These are phyloP conservation scores for Calophaca sinica DNA, from an alignment of 306 rosid genomes.

Conservation along the genomic window DNA sequence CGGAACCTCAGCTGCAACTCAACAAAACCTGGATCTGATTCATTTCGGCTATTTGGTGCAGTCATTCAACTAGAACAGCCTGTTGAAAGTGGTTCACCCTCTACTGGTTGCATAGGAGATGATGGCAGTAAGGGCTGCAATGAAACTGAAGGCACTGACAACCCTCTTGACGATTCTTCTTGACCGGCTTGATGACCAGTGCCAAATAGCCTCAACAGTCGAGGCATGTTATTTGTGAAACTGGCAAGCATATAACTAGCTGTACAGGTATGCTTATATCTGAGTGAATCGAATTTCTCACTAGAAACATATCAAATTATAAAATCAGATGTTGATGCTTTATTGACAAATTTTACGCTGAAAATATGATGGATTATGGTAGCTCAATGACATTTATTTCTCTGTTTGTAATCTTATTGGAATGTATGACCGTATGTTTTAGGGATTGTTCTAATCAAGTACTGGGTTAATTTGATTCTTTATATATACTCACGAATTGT, in stretches of 20 bases:
- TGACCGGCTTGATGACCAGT: neutral
- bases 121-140: slow-evolving; percentile 41
- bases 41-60: slow-evolving; percentile 74
- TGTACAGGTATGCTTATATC: neutral
- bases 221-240: neutral
- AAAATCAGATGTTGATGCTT: neutral
- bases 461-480: slow-evolving; percentile 14
- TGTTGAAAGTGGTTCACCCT: slow-evolving; percentile 44
- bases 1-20: slow-evolving; percentile 51
- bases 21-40: slow-evolving; percentile 48
- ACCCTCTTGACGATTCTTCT: slow-evolving; percentile 27
- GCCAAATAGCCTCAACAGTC: too few relatives aligned
- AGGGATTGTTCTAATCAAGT: slow-evolving; percentile 20
- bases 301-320: neutral
- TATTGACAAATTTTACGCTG: neutral
- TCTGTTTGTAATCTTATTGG: neutral
- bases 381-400: slow-evolving; percentile 14
- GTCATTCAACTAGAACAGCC: slow-evolving; percentile 51
- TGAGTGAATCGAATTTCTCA: neutral
- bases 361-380: neutral
- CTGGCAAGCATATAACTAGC: neutral
- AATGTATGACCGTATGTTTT: neutral
- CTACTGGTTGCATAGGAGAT: slow-evolving; percentile 46
- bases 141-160: slow-evolving; percentile 39
- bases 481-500: neutral